Percentiles rank a stretch among this genome's conserved stretches.
phyloP scores from a whole-genome alignment of 1,139 yeast genomes.

The Zygosaccharomyces sapae region DNA sequence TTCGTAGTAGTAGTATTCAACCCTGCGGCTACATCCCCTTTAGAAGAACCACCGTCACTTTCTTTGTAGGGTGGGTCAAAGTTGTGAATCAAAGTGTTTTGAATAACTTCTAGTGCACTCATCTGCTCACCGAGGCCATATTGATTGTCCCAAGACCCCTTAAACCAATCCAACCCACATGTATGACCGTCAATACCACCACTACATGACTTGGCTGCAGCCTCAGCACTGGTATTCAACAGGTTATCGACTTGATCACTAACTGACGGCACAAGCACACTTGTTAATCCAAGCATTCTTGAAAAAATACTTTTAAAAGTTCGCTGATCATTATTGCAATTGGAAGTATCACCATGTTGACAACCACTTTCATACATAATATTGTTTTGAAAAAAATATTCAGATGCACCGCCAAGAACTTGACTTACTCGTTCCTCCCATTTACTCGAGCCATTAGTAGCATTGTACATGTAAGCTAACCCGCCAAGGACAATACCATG shows the following conservation, averaged over 20 bases:
- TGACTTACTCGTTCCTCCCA: conserved; percentile 50
- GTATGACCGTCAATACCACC: conserved; percentile 77
- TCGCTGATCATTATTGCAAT: conserved; percentile 61
- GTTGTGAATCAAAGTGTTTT: conserved; percentile 40
- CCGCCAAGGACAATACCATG: conserved; percentile 60
- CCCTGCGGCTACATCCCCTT: conserved; percentile 45
- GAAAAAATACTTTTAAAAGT: conserved; percentile 58
- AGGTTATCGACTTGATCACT: conserved; percentile 40
- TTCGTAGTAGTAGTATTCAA: conserved; percentile 34
- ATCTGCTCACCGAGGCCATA: conserved; percentile 80
- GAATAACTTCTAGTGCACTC: conserved; percentile 68
- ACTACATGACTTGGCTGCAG: conserved; percentile 65
- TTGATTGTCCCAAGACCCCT: conserved; percentile 53
- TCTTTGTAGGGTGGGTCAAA: conserved; percentile 43
- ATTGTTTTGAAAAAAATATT: conserved; percentile 42
- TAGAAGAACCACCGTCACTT: conserved; percentile 47
- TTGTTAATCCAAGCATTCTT: conserved; percentile 51
- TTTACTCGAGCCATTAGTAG: conserved; percentile 45
- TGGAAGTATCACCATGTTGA: conserved; percentile 35
- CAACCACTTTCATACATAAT: conserved; percentile 60
- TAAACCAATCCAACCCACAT: conserved; percentile 66
- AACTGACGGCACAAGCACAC: conserved; percentile 47
- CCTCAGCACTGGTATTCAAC: conserved; percentile 50
- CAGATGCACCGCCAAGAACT: conserved; percentile 42
- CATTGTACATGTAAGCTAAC: conserved; percentile 55